Evolutionary conservation across 2,329 filamentous ascomycete genomes (phyloP), one percentile per base, ranked within the genome.

Genomic region (Fusarium multiceps): DNA sequence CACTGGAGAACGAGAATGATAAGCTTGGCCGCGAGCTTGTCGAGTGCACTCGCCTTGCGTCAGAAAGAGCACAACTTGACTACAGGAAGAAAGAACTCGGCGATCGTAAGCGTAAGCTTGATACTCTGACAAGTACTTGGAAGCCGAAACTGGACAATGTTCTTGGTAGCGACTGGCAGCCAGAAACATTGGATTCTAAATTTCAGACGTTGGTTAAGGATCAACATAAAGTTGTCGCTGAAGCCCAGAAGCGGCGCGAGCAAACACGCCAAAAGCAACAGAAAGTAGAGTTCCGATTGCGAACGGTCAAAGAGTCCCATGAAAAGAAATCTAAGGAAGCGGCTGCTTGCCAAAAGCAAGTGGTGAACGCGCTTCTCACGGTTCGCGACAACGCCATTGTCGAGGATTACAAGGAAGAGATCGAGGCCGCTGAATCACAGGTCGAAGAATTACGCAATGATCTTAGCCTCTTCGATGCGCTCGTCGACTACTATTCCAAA

Each of bases 21-120:
- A 89, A 86, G 71, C 85, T 98, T 28, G 90, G 91, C 46, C 83
- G 86, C n/a, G 95, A 98, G 76, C 87, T 98, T 37, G 87, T 94
- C 11, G 92, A 97, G 74, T 93, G 91, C 62, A 97, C 92, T 4
- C 90, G 90, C 60, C 87, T 92, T 60, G 93, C 94, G 8, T 89
- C 91, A 6, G 94, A 97, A 67, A 87, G 94, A 40, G 96, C 95
- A 14, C 91, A 92, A 73, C 85, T 99, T 13, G 93, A 97, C 60
- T 90, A 92, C 72, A 86, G 94, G 34, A 94, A 92, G 75, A 94
- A 94, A 72, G 92, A 97, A 75, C 80, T 93, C 28, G 88, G 88
- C 68, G 90, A 93, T 70, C 88, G 91, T 58, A 88, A 92, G 77
- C 87, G 88, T 34, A 92, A 92, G 66, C 83, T 98, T 4, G 87